These are phyloP conservation scores for Boletus fagicola DNA, from an alignment of 768 basidiomycete species.

Conservation along the genomic window DNA sequence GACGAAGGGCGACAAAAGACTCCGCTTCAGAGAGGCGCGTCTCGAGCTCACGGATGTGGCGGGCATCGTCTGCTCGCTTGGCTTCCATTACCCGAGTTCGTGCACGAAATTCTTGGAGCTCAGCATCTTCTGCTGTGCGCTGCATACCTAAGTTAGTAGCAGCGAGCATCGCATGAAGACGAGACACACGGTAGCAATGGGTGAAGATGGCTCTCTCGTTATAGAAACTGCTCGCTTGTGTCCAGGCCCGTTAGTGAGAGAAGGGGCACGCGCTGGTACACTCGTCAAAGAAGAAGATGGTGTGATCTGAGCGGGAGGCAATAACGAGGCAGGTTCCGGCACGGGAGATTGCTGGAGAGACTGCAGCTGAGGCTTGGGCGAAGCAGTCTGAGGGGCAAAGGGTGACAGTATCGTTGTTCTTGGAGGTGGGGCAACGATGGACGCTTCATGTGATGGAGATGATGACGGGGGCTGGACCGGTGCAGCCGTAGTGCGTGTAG, in stretches of 20 bases:
- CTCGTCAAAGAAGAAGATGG: conserved; percentile 17
- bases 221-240: conserved; percentile 19
- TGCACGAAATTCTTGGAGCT: conserved; percentile 76
- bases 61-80: conserved; percentile 82
- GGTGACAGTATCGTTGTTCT: conserved; percentile 43
- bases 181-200: conserved; percentile 21
- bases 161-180: not conserved
- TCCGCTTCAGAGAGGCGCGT: conserved; percentile 81
- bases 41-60: conserved; percentile 82
- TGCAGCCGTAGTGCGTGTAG: conserved; percentile 28
- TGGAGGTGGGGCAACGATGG: conserved; percentile 16
- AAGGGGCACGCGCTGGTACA: conserved; percentile 3
- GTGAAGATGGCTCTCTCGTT: conserved; percentile 29
- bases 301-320: conserved; percentile 17
- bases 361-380: conserved; percentile 27
- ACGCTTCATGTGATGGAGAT: conserved; percentile 24
- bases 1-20: conserved; percentile 77
- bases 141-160: conserved; percentile 15
- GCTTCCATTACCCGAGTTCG: conserved; percentile 84
- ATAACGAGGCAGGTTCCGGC: conserved; percentile 5
- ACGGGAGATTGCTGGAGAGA: conserved; percentile 22
- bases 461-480: conserved; percentile 3
- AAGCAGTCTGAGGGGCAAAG: conserved; percentile 33
- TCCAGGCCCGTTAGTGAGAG: conserved; percentile 7
- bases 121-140: conserved; percentile 49